Base-by-base conservation (phyloP, 495 filamentous ascomycete genomes). In the Aspergillus indologenus region DNA sequence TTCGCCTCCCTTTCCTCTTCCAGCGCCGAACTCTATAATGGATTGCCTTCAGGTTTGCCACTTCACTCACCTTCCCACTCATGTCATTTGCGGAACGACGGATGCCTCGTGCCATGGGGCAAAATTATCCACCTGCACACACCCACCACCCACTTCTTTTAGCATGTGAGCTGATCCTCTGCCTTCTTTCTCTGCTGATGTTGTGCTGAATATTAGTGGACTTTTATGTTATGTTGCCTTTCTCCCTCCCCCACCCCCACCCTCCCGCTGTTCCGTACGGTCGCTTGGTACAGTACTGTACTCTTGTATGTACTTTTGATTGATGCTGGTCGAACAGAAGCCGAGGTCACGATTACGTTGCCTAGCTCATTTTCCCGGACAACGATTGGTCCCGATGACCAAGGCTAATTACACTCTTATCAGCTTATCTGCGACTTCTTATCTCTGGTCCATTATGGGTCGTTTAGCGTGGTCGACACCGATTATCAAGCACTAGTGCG, bases 371-470 rank as follows among this genome's bases (percentile, higher is more conserved):
- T 51, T 56, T 21, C 40, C 18, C 53, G 47, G 53, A 26, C 46
- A 24, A 31, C 58, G 31, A 60, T 56, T 60, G 45, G 58, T 46
- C 54, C 18, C 45, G 40, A 64, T 73, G 70, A 73, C 70, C 66
- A 69, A 58, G 62, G 56, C 63, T 40, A 68, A 73, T 73, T 63
- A 73, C 63, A 48, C 47, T 61, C 61, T 62, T 62, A 66, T 68
- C 65, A 62, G 57, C 68, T 69, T 69, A 69, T 69, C 66, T 26
- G 23, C 48, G 45, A 14, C 22, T 12, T 48, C 17, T 59, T 66
- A 59, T 63, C 58, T 64, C 29, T 40, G 29, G 15, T 18, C 23
- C 60, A 55, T 55, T 48, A 45, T 64, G n/a, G 62, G 48, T 59
- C 34, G 34, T 40, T 40, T 40, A 48, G 55, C 59, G 58, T 57